Conservation (phyloP, 2,329 filamentous ascomycete genomes). For the Trichoderma afroharzianum region DNA sequence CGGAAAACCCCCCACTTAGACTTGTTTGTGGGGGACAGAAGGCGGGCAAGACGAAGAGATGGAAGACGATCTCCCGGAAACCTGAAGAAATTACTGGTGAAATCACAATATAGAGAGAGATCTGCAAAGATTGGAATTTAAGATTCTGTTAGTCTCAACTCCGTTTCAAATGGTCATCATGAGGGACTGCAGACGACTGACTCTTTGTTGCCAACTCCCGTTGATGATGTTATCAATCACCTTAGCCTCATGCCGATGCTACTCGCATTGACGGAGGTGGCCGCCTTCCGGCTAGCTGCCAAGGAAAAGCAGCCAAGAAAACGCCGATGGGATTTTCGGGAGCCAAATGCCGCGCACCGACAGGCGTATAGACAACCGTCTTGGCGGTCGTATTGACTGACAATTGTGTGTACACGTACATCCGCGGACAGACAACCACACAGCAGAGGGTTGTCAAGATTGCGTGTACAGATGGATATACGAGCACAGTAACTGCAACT, state of each 20-base stretch:
- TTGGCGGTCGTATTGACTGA: background rate
- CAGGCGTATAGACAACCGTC: background rate
- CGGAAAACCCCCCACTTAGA: background rate
- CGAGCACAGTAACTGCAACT: too few species aligned
- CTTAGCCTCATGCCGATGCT: background rate
- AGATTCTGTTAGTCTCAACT: background rate
- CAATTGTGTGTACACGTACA: background rate
- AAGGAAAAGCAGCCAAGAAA: background rate
- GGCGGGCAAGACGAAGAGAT: background rate
- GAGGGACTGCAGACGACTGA: background rate
- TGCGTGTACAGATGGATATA: too few species aligned
- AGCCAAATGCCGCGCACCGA: background rate
- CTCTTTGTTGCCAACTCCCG: background rate
- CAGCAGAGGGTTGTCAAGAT: too few species aligned
- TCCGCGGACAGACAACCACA: too few species aligned
- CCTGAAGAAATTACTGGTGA: too few species aligned
- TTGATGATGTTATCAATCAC: background rate
- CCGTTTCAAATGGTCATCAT: background rate
- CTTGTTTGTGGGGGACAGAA: background rate
- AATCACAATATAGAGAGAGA: background rate
- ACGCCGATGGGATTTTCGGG: background rate
- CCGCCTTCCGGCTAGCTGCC: background rate
- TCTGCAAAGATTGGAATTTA: background rate
- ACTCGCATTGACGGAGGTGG: background rate
- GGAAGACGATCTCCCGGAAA: background rate